Base-by-base conservation (phyloP, 768 basidiomycete species). In the Hypsizygus marmoreus region DNA sequence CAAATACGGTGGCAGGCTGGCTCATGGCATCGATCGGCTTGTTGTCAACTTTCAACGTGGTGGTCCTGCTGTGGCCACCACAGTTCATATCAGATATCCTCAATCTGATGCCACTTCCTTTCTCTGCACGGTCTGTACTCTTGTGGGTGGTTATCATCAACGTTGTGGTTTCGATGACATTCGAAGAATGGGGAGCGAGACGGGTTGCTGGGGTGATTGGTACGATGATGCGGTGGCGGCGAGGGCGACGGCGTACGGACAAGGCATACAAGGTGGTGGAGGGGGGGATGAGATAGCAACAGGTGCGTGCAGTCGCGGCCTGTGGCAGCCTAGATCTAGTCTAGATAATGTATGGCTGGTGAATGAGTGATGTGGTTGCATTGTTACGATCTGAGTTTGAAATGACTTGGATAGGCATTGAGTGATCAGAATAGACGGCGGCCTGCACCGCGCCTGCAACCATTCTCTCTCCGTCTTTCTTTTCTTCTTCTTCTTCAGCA, bases 251-350 rank as follows among this genome's bases (percentile, higher is more conserved):
- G 49, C 71, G 86, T 46, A 71, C 70, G 37, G 71, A 85, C 4
- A 92, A 92, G 62, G 67, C 77, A 39, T 98, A 98, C 76, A 95
- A 94, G 68, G 73, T 78, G 7, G 82, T 98, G 2, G 90, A 92
- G 56, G 81, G 84, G 16, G 84, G 81, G 25, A 81, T 86, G 82
- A 66, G 68, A 49, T 69, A 54, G 56, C 12, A 38, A 44, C 6
- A 32, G 23, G n/a, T n/a, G n/a, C n/a, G n/a, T n/a, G n/a, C n/a
- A n/a, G n/a, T n/a, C n/a, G n/a, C n/a, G n/a, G n/a, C n/a, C n/a
- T n/a, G n/a, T n/a, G n/a, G n/a, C n/a, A n/a, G n/a, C n/a, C n/a
- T n/a, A n/a, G 35, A 31, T 34, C 41, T 42, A 22, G 41, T 30
- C 32, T 35, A 40, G 32, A 40, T 13, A 23, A 12, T 17, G 28